Conservation (phyloP, 176 grass and related monocot species). For the Raddia guianensis region DNA sequence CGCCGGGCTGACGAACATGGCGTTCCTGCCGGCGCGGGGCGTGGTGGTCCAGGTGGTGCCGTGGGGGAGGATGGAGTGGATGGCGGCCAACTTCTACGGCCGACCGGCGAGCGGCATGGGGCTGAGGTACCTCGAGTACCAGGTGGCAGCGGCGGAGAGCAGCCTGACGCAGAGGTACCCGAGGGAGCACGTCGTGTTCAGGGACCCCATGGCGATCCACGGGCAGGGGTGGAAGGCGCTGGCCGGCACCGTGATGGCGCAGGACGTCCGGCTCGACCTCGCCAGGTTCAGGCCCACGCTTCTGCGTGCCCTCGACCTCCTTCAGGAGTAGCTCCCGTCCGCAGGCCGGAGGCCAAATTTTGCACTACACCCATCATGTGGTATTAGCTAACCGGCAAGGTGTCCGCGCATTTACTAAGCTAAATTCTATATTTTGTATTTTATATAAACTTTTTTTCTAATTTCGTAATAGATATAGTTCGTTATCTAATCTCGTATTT, state of each 20-base stretch:
- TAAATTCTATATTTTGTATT: no score
- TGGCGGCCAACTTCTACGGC: constrained; percentile 70
- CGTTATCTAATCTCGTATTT: no score
- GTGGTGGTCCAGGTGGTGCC: constrained; percentile 65
- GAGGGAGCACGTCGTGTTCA: constrained; percentile 63
- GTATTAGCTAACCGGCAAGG: no score
- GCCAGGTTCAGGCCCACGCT: constrained; percentile 61
- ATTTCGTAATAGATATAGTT: no score
- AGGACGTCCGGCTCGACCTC: constrained; percentile 59
- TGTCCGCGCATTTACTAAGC: no score
- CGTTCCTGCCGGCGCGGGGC: constrained; percentile 48
- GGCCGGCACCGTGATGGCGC: constrained; percentile 51
- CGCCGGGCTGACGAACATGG: constrained; percentile 58
- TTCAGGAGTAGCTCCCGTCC: constrained; percentile 46
- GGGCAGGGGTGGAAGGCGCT: constrained; percentile 56
- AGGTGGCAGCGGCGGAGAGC: constrained; percentile 51
- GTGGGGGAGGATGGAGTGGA: constrained; percentile 77
- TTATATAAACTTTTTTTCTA: no score
- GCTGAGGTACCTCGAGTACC: constrained; percentile 64
- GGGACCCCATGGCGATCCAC: constrained; percentile 63
- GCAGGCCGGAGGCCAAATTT: background rate
- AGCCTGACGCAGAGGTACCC: constrained; percentile 51
- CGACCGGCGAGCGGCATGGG: constrained; percentile 58
- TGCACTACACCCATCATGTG: constrained; percentile 9
- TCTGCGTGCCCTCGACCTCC: constrained; percentile 55